Conservation (phyloP, 2,329 filamentous ascomycete genomes). For the Ceratocystiopsis brevicomis region DNA sequence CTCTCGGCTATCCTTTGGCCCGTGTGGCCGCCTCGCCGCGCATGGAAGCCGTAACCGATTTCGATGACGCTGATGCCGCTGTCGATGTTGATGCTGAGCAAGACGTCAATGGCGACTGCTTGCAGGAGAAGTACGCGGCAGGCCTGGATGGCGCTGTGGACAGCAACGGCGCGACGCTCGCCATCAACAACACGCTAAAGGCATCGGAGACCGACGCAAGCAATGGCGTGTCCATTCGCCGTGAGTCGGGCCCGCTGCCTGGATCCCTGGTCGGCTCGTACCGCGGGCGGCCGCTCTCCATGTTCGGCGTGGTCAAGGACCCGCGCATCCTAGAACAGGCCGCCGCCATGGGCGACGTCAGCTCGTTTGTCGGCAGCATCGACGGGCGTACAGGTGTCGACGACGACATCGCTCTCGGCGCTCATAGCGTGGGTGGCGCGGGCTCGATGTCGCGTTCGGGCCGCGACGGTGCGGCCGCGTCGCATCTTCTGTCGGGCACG, state of each 20-base stretch:
- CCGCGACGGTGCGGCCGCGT: too few relatives aligned
- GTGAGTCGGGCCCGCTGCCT: not conserved
- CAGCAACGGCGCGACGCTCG: not conserved
- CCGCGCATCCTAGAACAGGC: slow-evolving; percentile 20
- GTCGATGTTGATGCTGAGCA: not conserved
- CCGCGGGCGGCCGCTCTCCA: slow-evolving; percentile 18
- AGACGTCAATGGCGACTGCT: not conserved
- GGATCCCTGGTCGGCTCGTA: slow-evolving; percentile 19
- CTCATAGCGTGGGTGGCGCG: slow-evolving; percentile 7
- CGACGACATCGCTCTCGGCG: slow-evolving; percentile 8
- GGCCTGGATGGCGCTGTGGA: slow-evolving; percentile 2
- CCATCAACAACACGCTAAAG: slow-evolving; percentile 1
- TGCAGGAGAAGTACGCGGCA: slow-evolving; percentile 1
- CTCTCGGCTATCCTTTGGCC: slow-evolving; percentile 6
- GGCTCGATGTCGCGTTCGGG: not conserved
- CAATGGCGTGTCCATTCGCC: not conserved
- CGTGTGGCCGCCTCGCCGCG: not conserved
- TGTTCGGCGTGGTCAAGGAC: slow-evolving; percentile 19
- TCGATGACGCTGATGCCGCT: slow-evolving; percentile 3
- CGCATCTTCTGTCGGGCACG: slow-evolving; percentile 8
- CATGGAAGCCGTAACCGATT: slow-evolving; percentile 1
- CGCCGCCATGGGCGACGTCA: slow-evolving; percentile 18
- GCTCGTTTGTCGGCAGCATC: slow-evolving; percentile 24
- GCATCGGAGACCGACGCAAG: not conserved
- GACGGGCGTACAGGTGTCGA: slow-evolving; percentile 4